Base-by-base conservation (phyloP, 2,329 filamentous ascomycete species). In the Blastomyces gilchristii region DNA sequence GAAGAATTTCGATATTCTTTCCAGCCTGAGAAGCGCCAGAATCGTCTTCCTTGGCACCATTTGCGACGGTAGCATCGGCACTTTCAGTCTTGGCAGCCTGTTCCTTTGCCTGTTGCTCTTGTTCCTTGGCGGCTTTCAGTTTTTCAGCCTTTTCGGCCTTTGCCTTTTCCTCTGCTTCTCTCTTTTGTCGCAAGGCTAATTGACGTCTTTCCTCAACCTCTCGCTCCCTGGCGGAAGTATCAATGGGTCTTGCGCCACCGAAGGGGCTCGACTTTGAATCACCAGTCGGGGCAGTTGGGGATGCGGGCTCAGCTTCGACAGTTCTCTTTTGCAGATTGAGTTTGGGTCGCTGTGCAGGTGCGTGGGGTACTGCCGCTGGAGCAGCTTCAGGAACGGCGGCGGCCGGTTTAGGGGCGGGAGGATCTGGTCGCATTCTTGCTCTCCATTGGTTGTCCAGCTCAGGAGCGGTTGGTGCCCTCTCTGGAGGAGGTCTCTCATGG, bases 401-500 rank as follows among this genome's bases (percentile, higher is more conserved):
- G 28, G 87, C 83, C 14, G 87, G 86, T 74, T 85, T 49, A 7
- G 60, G 85, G 58, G 77, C 78, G 6, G 82, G 74, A 8, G 82
- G 74, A 70, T 95, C 92, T n/a, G 93, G 90, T 68, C 86, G 88
- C 92, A 97, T 97, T 76, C 84, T 89, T 68, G 83, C 82, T 70
- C 94, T 88, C 94, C 94, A 99, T 77, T 96, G 87, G 78, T 87
- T 95, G 74, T 97, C 94, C 72, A 90, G 85, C 65, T 99, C 94
- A 59, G 94, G 89, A 50, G 94, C 94, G 63, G 90, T 97, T 28
- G 89, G 89, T 60, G 82, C 82, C 69, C 90, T 85, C 73, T 90
- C 88, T 18, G 80, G 75, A 63, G 78, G 77, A 60, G 82, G 82
- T 65, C 86, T 85, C 66, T 90, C 87, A 65, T 83, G 81, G 73